These are phyloP conservation scores for Lentinula detonsa DNA, from an alignment of 768 basidiomycete species.

Conservation along the genomic window DNA sequence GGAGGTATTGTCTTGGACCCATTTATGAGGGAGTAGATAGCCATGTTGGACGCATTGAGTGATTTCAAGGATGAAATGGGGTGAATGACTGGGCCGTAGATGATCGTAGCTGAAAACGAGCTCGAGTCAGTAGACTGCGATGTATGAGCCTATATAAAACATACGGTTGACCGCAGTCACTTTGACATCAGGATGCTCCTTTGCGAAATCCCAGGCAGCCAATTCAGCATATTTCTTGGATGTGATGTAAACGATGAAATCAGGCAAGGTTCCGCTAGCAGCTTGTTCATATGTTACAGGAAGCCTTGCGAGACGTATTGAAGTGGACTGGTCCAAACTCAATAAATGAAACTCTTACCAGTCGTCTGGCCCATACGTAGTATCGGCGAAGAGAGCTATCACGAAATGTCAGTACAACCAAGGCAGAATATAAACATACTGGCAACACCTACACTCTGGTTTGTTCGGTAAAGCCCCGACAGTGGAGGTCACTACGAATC, in stretches of 20 bases:
- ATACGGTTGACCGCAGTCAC: constrained; percentile 14
- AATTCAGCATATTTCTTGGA: constrained; percentile 22
- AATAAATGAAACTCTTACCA: neutral
- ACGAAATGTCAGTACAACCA: no score
- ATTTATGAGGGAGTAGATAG: neutral
- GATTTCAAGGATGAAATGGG: neutral
- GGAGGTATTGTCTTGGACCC: neutral
- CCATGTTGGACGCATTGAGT: neutral
- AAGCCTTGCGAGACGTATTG: constrained; percentile 9
- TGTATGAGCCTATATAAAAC: neutral
- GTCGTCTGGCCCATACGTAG: constrained; percentile 1
- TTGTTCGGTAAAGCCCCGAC: constrained; percentile 8
- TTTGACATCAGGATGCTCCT: constrained; percentile 18
- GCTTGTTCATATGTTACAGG: constrained; percentile 13
- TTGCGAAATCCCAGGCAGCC: constrained; percentile 20
- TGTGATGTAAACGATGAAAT: constrained; percentile 14
- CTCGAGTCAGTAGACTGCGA: neutral
- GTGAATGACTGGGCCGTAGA: constrained; percentile 6
- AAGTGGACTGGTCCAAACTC: neutral
- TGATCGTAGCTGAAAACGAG: neutral
- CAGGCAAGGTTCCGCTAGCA: constrained; percentile 4
- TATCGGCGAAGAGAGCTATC: neutral
- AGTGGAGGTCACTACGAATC: constrained; percentile 16
- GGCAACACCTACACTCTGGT: neutral
- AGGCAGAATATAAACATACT: neutral